Evolutionary conservation across 257 asterid genomes (phyloP).

Genomic region (Lithospermum erythrorhizon): DNA sequence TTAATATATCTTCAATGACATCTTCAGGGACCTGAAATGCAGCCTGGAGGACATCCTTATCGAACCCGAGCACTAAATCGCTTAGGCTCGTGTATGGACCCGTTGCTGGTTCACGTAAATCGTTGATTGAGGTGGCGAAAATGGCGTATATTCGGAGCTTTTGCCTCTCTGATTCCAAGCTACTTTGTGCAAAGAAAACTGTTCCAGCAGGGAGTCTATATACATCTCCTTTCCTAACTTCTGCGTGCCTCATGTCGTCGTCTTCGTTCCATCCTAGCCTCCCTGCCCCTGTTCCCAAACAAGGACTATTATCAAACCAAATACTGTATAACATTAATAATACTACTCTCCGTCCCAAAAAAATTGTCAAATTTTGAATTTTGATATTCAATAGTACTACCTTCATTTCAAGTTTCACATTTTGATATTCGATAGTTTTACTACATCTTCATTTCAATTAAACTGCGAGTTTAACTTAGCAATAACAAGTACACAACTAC

Average conservation of each 20-base stretch:
- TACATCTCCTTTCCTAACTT: constrained; percentile 49
- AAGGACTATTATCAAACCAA: no score
- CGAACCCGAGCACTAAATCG: constrained; percentile 67
- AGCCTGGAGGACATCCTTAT: constrained; percentile 48
- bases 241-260: constrained; percentile 20
- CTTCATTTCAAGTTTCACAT: no score
- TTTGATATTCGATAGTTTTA: no score
- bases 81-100: constrained; percentile 59
- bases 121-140: constrained; percentile 31
- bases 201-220: constrained; percentile 46
- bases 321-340: not conserved
- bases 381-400: no score
- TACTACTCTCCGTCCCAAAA: not conserved
- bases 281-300: constrained; percentile 53
- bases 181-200: constrained; percentile 56
- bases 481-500: no score
- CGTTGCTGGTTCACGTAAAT: constrained; percentile 21
- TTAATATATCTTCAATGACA: constrained; percentile 42
- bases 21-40: constrained; percentile 56
- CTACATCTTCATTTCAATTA: no score
- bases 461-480: no score
- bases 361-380: no score
- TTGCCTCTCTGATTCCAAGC: constrained; percentile 39
- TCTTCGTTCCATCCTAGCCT: constrained; percentile 51
- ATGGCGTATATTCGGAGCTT: constrained; percentile 64